Conservation (phyloP, 495 filamentous ascomycete genomes). For the Pyrenula aspistea region DNA sequence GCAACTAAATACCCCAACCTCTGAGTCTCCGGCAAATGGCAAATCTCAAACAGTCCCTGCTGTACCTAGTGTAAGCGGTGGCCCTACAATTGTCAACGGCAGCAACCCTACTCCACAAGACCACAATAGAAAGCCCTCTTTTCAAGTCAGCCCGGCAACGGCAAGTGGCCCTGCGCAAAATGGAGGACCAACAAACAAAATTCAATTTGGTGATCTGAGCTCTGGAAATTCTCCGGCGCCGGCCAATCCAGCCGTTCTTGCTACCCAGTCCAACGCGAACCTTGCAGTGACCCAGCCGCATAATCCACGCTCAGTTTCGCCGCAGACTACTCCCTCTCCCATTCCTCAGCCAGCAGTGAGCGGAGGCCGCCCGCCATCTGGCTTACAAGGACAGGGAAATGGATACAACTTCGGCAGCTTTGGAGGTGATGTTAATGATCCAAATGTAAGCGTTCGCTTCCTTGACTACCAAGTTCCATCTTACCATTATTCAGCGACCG, state of each 20-base stretch:
- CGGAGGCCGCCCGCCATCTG: constrained; percentile 70
- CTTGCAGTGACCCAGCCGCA: constrained; percentile 55
- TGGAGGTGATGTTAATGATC: constrained; percentile 47
- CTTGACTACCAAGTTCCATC: no score
- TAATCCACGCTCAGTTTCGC: constrained; percentile 56
- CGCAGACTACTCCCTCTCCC: constrained; percentile 70
- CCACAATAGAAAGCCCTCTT: constrained; percentile 72
- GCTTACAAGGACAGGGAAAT: constrained; percentile 49
- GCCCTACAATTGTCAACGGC: constrained; percentile 48
- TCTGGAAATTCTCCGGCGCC: constrained; percentile 47
- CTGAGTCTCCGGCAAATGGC: neutral
- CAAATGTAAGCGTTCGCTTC: constrained; percentile 46
- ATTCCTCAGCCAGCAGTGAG: constrained; percentile 80
- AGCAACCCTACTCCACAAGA: constrained; percentile 46
- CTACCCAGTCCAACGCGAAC: constrained; percentile 30
- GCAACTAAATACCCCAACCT: neutral
- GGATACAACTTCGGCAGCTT: constrained; percentile 73
- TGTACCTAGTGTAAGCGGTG: neutral
- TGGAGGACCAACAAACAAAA: constrained; percentile 54
- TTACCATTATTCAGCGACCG: constrained; percentile 44
- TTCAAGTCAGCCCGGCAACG: constrained; percentile 74
- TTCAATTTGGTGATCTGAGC: constrained; percentile 66
- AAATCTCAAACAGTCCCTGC: neutral
- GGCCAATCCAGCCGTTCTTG: constrained; percentile 25
- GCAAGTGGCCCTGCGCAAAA: constrained; percentile 64